Evolutionary conservation across 441 rosid species (phyloP).

Genomic region (Mallotus japonicus): DNA sequence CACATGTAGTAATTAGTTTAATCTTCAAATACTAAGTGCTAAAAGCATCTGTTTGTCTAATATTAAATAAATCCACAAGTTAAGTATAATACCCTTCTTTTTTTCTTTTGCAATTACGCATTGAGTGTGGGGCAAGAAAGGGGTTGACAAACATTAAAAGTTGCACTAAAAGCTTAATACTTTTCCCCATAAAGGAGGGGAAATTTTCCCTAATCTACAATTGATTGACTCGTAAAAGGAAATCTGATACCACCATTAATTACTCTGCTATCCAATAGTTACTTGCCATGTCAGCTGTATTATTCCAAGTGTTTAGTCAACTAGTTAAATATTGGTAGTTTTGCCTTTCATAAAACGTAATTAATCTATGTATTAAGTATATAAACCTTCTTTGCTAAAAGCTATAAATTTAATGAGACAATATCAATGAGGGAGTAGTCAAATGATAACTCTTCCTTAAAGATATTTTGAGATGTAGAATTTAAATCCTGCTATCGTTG

Average conservation of each 20-base stretch:
- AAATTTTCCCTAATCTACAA: slow-evolving; percentile 17
- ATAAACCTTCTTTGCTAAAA: background rate
- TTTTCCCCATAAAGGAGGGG: slow-evolving; percentile 28
- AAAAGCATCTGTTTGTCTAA: slow-evolving; percentile 37
- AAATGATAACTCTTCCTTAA: no score
- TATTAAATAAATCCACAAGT: slow-evolving; percentile 18
- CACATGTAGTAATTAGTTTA: slow-evolving; percentile 11
- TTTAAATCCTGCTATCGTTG: no score
- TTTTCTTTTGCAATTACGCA: background rate
- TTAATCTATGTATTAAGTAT: background rate
- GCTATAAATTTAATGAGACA: no score
- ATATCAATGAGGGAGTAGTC: no score
- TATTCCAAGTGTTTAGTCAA: slow-evolving; percentile 29
- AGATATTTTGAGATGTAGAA: no score
- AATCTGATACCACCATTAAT: slow-evolving; percentile 34
- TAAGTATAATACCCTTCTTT: slow-evolving; percentile 9
- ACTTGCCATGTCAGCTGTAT: slow-evolving; percentile 18
- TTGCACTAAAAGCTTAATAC: background rate
- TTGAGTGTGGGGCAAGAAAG: slow-evolving; percentile 23
- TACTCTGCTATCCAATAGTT: slow-evolving; percentile 15
- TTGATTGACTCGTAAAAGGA: slow-evolving; percentile 20
- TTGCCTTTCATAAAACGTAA: background rate
- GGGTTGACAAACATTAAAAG: slow-evolving; percentile 50
- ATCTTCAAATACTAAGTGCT: slow-evolving; percentile 27
- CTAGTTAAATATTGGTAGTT: slow-evolving; percentile 26